phyloP scores from a whole-genome alignment of 1,139 yeast species.

The Geotrichum fermentans region DNA sequence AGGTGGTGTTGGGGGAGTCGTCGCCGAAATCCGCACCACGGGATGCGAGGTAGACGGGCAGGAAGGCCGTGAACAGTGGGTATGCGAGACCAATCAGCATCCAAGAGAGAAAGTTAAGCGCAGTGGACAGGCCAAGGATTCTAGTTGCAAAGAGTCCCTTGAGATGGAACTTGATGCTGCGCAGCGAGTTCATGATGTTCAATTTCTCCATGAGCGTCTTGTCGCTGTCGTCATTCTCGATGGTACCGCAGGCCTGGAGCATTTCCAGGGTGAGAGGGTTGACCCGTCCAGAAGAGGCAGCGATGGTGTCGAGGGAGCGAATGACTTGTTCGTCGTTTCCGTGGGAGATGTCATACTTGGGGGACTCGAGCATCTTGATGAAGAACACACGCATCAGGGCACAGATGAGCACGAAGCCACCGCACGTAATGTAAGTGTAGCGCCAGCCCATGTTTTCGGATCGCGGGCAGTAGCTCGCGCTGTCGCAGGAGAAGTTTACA shows the following conservation, averaged over 20 bases:
- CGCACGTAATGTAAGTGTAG: conserved; percentile 51
- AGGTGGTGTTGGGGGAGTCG: conserved; percentile 41
- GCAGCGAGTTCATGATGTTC: conserved; percentile 3
- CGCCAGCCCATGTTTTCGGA: conserved; percentile 56
- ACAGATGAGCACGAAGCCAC: conserved; percentile 48
- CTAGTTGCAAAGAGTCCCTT: conserved; percentile 40
- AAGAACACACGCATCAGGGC: conserved; percentile 48
- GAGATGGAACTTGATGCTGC: conserved; percentile 19
- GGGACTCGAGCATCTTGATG: conserved; percentile 51
- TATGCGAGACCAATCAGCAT: conserved; percentile 49
- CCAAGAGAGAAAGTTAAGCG: conserved; percentile 47
- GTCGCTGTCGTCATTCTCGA: conserved; percentile 13
- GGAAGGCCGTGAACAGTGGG: conserved; percentile 49
- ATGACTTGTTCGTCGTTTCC: conserved; percentile 50
- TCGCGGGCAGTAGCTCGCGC: conserved; percentile 43
- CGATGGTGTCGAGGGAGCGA: conserved; percentile 26
- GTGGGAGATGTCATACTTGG: conserved; percentile 50
- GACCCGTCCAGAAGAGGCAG: conserved; percentile 25
- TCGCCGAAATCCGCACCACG: conserved; percentile 45
- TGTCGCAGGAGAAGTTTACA: conserved; percentile 46
- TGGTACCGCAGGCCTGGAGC: conserved; percentile 42
- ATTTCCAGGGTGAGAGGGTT: conserved; percentile 39
- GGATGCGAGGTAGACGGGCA: conserved; percentile 46
- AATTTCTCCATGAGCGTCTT: conserved; percentile 16
- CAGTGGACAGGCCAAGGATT: conserved; percentile 42